A percentile compares a stretch with the other conserved stretches of the same genome.
Evolutionary conservation across 345 rosid genomes (phyloP).

Genomic region (Citrus maxima): DNA sequence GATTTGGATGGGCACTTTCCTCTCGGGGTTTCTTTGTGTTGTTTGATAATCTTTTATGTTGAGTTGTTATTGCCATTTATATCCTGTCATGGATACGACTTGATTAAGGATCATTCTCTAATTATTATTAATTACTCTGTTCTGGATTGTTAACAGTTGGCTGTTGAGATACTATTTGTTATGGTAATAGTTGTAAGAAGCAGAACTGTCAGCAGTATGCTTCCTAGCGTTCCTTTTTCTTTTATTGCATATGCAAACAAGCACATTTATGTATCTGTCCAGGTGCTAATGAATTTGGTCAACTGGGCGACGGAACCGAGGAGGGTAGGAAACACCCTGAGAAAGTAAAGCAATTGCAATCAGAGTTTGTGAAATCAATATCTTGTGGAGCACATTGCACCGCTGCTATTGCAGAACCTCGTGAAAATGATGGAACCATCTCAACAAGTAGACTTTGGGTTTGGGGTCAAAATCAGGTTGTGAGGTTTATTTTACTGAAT

Average conservation of each 20-base stretch:
- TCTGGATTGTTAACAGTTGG: not conserved
- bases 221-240: not conserved
- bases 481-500: not conserved
- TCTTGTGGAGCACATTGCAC: slow-evolving; percentile 96
- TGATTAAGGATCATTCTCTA: not conserved
- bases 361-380: slow-evolving; percentile 85
- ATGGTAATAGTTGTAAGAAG: not conserved
- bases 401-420: slow-evolving; percentile 80
- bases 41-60: not conserved
- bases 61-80: not conserved
- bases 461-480: slow-evolving; percentile 99
- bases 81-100: not conserved
- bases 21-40: not conserved
- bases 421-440: slow-evolving; percentile 67
- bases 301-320: slow-evolving; percentile 98
- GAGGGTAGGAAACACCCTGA: slow-evolving; percentile 70
- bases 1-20: not conserved
- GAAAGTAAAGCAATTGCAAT: slow-evolving; percentile 73
- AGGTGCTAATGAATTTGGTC: slow-evolving; percentile 96
- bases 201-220: not conserved
- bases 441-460: slow-evolving; percentile 85
- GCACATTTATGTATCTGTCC: slow-evolving; percentile 7
- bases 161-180: not conserved
- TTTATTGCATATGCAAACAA: not conserved
- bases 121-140: not conserved